phyloP scores from a whole-genome alignment of 495 filamentous ascomycete genomes.

The Letharia columbiana region DNA sequence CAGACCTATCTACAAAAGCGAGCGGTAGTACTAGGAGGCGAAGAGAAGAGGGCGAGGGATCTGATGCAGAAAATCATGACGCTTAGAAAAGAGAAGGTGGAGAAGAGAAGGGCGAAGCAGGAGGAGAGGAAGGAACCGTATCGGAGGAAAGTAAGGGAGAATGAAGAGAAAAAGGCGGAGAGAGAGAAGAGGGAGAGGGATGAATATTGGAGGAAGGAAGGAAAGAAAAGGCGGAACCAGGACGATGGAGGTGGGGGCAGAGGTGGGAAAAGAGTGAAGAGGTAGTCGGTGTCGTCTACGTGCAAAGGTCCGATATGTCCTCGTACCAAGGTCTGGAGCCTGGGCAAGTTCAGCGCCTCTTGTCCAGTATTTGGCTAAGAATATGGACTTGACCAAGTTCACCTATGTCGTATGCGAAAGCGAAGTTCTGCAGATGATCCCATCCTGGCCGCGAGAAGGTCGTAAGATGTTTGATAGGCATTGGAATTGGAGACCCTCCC shows the following conservation, averaged over 20 bases:
- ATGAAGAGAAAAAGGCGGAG: conserved; percentile 69
- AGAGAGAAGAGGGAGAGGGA: conserved; percentile 85
- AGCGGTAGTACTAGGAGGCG: conserved; percentile 71
- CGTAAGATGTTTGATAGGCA: no score
- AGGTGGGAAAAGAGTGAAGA: conserved; percentile 43
- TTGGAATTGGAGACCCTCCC: no score
- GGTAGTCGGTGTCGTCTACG: neutral
- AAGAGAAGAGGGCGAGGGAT: conserved; percentile 81
- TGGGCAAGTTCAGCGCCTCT: no score
- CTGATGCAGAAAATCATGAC: conserved; percentile 92
- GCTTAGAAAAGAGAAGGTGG: conserved; percentile 80
- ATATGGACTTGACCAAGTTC: no score
- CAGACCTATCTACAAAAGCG: conserved; percentile 91
- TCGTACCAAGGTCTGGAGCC: no score
- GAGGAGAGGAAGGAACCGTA: conserved; percentile 74
- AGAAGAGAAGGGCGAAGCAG: conserved; percentile 71
- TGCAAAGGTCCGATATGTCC: no score
- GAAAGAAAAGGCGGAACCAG: conserved; percentile 76
- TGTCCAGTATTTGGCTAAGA: no score
- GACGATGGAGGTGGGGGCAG: conserved; percentile 51
- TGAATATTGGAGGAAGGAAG: conserved; percentile 88
- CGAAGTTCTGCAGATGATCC: no score
- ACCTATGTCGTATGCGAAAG: no score
- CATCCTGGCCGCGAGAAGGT: no score
- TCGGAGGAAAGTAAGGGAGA: conserved; percentile 68